Evolutionary conservation across 129 eudicot species (phyloP), one percentile per base, ranked within the genome.

Genomic region (Helianthus tuberosus): DNA sequence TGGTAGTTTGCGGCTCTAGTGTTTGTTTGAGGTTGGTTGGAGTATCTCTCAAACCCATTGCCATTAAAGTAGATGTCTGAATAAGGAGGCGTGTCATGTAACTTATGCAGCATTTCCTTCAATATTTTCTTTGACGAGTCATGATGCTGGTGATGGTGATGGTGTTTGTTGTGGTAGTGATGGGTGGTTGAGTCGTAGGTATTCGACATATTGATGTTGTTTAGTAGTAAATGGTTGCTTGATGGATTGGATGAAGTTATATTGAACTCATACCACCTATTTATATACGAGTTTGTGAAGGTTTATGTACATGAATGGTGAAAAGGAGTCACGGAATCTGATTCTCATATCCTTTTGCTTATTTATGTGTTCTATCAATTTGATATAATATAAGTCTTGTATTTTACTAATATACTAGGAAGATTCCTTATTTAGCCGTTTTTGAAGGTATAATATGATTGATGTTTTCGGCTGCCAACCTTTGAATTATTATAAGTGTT

Each of bases 11-110:
- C 60, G 39, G 71, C 75, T 48, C 44, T 67, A 59, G 61, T 32
- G 71, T 75, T 66, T 48, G 65, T 63, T 61, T 47, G 71, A 35
- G 74, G 60, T 55, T 66, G 79, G 16, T 32, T 32, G 10, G 80
- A 10, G 54, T 38, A 8, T 17, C 68, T 64, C 13, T 63, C 50
- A 17, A 76, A 76, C 66, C 78, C 78, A n/a, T 57, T 47, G 12
- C 82, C 77, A n/a, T 55, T 77, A 8, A 77, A 49, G 27, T 64
- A 77, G 41, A 82, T 66, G 50, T 82, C 61, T 3, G 72, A 61
- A 43, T 77, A 72, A 7, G 88, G 84, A 67, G 89, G 86, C 25
- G 74, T 57, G 43, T 84, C 75, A 6, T 23, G 47, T 11, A 84
- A 71, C 74, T 47, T 74, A 39, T 63, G 80, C 14, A 85, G 85